phyloP scores from a whole-genome alignment of 257 asterid species.

The Solanum lignicaule region DNA sequence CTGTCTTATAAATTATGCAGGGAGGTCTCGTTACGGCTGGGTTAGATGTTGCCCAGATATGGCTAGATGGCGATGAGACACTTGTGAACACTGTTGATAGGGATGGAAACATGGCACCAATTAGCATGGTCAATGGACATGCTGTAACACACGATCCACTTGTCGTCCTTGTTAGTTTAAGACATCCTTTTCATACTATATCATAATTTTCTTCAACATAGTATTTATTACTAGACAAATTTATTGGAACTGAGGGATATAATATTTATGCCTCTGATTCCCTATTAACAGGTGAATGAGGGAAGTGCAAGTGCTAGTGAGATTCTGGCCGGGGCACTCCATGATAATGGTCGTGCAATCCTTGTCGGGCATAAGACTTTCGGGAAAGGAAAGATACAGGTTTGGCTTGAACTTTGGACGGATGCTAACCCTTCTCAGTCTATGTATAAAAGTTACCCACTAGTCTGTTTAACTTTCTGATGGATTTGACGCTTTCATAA shows the following conservation, averaged over 20 bases:
- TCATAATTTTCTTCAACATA: not conserved
- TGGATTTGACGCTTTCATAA: not conserved
- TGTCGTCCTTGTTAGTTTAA: constrained; percentile 59
- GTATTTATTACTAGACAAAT: not conserved
- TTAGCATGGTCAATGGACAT: constrained; percentile 69
- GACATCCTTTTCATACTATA: not conserved
- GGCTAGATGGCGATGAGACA: constrained; percentile 88
- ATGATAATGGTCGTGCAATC: constrained; percentile 82
- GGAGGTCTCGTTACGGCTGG: constrained; percentile 93
- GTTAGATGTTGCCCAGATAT: constrained; percentile 91
- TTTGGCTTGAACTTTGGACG: constrained; percentile 4
- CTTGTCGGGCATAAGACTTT: constrained; percentile 83
- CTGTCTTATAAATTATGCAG: constrained; percentile 21
- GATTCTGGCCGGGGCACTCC: constrained; percentile 94
- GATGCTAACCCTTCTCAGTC: not conserved
- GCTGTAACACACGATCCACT: constrained; percentile 86
- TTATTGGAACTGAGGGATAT: not conserved
- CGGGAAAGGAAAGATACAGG: constrained; percentile 97
- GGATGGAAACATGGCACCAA: constrained; percentile 65
- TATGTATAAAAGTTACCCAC: not conserved
- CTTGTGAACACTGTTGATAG: constrained; percentile 88
- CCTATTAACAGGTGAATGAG: constrained; percentile 57
- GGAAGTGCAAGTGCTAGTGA: constrained; percentile 98
- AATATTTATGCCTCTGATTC: not conserved
- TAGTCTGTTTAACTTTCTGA: not conserved